A percentile compares a stretch with the other conserved stretches of the same genome.
Evolutionary conservation across 2,329 filamentous ascomycete genomes (phyloP).

Genomic region (Xylariaceae sp.): DNA sequence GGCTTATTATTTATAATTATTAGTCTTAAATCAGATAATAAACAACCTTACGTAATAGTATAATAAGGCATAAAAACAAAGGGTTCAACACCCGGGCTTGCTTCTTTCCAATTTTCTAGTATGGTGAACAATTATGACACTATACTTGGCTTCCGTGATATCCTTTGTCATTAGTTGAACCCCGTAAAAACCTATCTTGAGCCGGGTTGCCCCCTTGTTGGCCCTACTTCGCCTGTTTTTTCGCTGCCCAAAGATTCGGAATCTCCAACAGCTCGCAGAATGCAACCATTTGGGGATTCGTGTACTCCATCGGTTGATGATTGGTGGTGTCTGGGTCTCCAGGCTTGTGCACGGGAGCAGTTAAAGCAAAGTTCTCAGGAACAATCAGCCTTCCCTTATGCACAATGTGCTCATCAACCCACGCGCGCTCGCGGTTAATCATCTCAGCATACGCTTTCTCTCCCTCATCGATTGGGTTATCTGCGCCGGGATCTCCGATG

Average conservation of each 20-base stretch:
- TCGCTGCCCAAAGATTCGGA: conserved; percentile 70
- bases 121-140: too few relatives aligned
- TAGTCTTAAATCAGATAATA: too few relatives aligned
- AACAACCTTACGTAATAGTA: too few relatives aligned
- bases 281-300: conserved; percentile 77
- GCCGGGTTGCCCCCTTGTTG: conserved; percentile 59
- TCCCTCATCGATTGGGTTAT: conserved; percentile 59
- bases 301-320: conserved; percentile 75
- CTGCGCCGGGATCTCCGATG: conserved; percentile 56
- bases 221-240: conserved; percentile 64
- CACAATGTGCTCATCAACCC: conserved; percentile 78
- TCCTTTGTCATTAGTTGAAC: too few relatives aligned
- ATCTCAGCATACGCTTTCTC: conserved; percentile 65
- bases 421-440: conserved; percentile 69
- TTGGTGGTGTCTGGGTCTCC: conserved; percentile 54
- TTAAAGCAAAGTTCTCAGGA: conserved; percentile 74
- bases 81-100: too few relatives aligned
- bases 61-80: too few relatives aligned
- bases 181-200: too few relatives aligned
- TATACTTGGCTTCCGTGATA: too few relatives aligned
- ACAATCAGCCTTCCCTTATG: conserved; percentile 60
- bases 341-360: conserved; percentile 67
- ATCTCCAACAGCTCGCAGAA: conserved; percentile 81
- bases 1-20: too few relatives aligned
- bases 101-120: too few relatives aligned